Base-by-base conservation (phyloP, 1,284 basidiomycete genomes). In the Boletus sp. region DNA sequence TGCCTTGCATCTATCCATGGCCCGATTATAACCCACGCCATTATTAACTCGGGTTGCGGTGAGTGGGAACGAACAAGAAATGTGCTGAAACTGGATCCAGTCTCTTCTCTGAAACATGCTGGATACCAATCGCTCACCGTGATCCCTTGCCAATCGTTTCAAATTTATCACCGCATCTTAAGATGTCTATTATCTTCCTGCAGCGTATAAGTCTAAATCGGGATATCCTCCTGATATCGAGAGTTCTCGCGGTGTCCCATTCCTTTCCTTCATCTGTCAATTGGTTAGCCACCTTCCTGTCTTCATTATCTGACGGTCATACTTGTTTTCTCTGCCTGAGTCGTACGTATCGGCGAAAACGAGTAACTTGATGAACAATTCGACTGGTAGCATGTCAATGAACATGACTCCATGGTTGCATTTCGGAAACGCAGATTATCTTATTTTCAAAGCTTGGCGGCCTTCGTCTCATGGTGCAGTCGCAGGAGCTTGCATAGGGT, bases 401-500 rank as follows among this genome's bases (percentile, higher is more conserved):
- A 69, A 84, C 84, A 71, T 68, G 47, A 46, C 8, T 2, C 78
- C 82, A 1, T 86, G 74, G 63, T 67, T 90, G 19, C 87, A 89
- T 59, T 83, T 88, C 54, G 72, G 73, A 13, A 67, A 69, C 5
- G 76, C 78, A 5, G 85, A 88, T 54, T 68, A 71, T 39, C 72
- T 93, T 4, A 76, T 81, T 66, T 91, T 92, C 71, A 60, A 78
- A 53, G 69, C 74, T 1, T 88, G 86, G 82, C 69, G 68, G 3
- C 90, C 91, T 0, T 72, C 71, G 0, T 81, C 83, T 1, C 57
- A 72, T 10, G 88, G 85, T 25, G 81, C 84, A 0, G 76, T 89
- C 23, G 79, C 77, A 14, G 89, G 86, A 3, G 86, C 88, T 37
- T 87, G 82, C 61, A 73, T 92, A 49, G 83, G 76, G 0, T 71